Evolutionary conservation across 1,139 yeast genomes (phyloP).

Genomic region (Saccharomyces pastorianus): DNA sequence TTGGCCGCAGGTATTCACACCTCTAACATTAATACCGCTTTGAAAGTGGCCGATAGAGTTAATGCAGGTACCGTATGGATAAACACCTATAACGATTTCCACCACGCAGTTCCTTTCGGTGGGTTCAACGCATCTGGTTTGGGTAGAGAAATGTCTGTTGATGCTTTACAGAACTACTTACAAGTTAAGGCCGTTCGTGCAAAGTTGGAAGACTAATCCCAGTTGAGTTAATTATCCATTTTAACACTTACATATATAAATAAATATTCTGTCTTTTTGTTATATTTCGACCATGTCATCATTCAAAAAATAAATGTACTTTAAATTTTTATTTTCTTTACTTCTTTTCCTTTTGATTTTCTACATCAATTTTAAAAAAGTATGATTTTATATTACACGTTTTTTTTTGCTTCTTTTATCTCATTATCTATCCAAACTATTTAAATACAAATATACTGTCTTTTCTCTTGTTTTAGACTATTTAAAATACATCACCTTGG

Average conservation of each 20-base stretch:
- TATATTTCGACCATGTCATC: not conserved
- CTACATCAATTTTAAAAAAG: too few species aligned
- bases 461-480: not conserved
- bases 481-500: slow-evolving; percentile 74
- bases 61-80: slow-evolving; percentile 53
- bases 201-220: slow-evolving; percentile 17
- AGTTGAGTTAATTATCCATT: too few species aligned
- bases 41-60: slow-evolving; percentile 43
- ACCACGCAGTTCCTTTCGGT: slow-evolving; percentile 43
- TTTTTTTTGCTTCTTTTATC: not conserved
- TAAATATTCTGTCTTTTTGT: not conserved
- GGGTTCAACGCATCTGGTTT: slow-evolving; percentile 58
- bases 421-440: not conserved
- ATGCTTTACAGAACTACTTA: slow-evolving; percentile 52
- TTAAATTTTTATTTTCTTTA: not conserved
- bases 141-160: slow-evolving; percentile 63
- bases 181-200: slow-evolving; percentile 55
- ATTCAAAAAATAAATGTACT: not conserved
- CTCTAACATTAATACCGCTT: slow-evolving; percentile 37
- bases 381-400: not conserved
- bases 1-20: slow-evolving; percentile 60
- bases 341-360: too few species aligned
- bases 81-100: slow-evolving; percentile 54
- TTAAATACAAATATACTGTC: not conserved
- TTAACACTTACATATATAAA: not conserved